These are phyloP conservation scores for Fusarium sororula DNA, from an alignment of 2,329 filamentous ascomycete genomes.

Conservation along the genomic window DNA sequence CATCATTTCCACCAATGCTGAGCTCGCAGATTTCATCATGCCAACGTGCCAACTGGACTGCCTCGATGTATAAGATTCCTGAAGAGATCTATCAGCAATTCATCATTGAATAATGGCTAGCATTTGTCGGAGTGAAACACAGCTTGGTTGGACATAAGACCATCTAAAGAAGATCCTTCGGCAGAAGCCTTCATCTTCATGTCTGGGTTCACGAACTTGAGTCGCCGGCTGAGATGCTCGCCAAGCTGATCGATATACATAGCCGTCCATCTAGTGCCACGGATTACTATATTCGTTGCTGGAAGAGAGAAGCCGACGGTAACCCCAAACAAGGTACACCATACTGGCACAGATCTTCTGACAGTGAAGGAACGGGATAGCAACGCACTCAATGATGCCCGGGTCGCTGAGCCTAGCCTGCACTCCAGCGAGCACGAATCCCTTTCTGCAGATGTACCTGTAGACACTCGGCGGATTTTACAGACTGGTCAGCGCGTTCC, in stretches of 20 bases:
- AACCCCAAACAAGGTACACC: not conserved
- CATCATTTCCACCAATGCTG: not conserved
- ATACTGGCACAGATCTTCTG: not conserved
- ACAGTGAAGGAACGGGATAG: not conserved
- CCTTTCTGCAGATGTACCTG: not conserved
- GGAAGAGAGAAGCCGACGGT: not conserved
- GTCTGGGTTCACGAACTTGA: not conserved
- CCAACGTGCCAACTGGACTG: not conserved
- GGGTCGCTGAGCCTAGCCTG: not conserved
- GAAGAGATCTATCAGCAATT: not conserved
- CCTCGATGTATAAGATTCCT: not conserved
- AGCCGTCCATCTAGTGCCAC: accelerated
- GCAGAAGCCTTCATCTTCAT: not conserved
- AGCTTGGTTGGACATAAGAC: not conserved
- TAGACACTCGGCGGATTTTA: no score
- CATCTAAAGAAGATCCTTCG: not conserved
- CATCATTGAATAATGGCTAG: not conserved
- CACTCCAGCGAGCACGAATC: accelerated
- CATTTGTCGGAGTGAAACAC: not conserved
- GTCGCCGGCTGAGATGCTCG: not conserved
- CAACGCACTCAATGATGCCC: not conserved
- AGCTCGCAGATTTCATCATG: not conserved
- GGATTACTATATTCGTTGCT: accelerated
- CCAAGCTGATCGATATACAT: not conserved
- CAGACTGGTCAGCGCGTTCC: not conserved